A percentile compares a stretch with the other conserved stretches of the same genome.
Conservation (phyloP, 495 filamentous ascomycete genomes). For the Penicillium canescens region DNA sequence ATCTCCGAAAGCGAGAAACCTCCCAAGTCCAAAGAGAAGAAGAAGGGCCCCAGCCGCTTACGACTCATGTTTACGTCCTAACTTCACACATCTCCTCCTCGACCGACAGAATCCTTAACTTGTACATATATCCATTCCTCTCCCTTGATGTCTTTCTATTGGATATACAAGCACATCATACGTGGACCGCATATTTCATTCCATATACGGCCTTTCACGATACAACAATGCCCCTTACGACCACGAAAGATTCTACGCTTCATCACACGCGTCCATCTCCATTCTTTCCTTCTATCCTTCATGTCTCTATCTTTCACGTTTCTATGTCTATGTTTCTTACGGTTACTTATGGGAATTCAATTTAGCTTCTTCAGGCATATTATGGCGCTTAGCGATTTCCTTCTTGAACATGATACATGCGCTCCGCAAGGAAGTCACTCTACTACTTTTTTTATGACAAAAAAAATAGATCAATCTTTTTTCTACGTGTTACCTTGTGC, state of each 20-base stretch:
- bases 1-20: slow-evolving; percentile 34
- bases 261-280: background rate
- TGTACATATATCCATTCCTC: slow-evolving; percentile 1
- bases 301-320: background rate
- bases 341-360: background rate
- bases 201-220: background rate
- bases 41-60: slow-evolving; percentile 42
- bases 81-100: slow-evolving; percentile 1
- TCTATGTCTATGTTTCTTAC: background rate
- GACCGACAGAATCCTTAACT: background rate
- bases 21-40: slow-evolving; percentile 41
- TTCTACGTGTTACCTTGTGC: too few relatives aligned
- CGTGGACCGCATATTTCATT: background rate
- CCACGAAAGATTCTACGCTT: background rate
- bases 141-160: background rate
- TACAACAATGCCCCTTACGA: background rate
- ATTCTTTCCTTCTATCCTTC: background rate
- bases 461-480: too few relatives aligned
- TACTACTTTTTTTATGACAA: too few relatives aligned
- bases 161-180: background rate
- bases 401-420: too few relatives aligned
- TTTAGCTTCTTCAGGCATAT: background rate
- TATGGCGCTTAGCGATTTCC: background rate
- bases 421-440: too few relatives aligned
- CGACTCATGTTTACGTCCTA: slow-evolving; percentile 47